These are phyloP conservation scores for Microdochium paspali DNA, from an alignment of 2,329 filamentous ascomycete genomes.

Conservation along the genomic window DNA sequence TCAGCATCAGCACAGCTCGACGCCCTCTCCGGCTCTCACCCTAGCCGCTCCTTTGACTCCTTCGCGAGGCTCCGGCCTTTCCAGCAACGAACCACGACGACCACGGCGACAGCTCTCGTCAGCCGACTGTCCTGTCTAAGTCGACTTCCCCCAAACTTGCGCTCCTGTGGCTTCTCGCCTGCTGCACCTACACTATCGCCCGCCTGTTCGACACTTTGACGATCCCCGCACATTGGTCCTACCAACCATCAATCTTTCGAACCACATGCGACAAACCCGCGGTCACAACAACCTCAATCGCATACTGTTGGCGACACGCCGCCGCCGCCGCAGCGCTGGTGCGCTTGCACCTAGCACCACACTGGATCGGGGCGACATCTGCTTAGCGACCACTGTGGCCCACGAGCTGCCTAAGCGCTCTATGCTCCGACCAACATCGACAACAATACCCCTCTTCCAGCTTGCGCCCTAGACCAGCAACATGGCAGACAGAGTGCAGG, in stretches of 20 bases:
- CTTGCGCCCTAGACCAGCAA: slow-evolving; percentile 4
- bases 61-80: too few relatives aligned
- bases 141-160: neutral
- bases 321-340: neutral
- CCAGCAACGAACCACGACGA: neutral
- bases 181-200: neutral
- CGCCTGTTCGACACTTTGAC: neutral
- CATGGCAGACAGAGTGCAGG: slow-evolving; percentile 41
- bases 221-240: neutral
- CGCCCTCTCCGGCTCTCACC: too few relatives aligned
- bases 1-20: too few relatives aligned
- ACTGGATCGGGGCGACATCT: neutral
- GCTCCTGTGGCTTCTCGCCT: neutral
- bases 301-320: neutral
- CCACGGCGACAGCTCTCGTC: neutral
- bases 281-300: neutral
- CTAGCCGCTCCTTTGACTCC: too few relatives aligned
- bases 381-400: neutral
- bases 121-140: neutral
- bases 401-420: neutral
- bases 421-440: neutral
- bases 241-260: neutral
- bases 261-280: neutral
- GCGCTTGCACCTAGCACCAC: neutral
- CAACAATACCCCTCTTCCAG: slow-evolving; percentile 1